phyloP scores from a whole-genome alignment of 495 filamentous ascomycete species.

The Podospora comata region DNA sequence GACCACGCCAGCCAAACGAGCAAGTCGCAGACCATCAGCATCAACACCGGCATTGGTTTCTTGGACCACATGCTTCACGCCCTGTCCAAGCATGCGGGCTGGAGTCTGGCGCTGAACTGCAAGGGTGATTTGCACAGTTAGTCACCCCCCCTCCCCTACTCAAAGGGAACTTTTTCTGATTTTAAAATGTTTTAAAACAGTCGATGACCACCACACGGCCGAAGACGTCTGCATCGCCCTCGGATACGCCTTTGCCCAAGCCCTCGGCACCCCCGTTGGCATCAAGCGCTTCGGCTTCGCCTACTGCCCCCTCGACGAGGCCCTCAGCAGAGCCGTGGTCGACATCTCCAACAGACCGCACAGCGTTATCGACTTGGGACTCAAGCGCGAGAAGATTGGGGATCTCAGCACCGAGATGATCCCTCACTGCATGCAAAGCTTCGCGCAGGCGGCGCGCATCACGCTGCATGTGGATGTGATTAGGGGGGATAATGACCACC shows the following conservation, averaged over 20 bases:
- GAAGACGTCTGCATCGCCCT: constrained; percentile 95
- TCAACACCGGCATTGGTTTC: constrained; percentile 96
- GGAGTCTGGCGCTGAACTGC: constrained; percentile 78
- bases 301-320: constrained; percentile 91
- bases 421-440: constrained; percentile 89
- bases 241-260: constrained; percentile 74
- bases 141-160: constrained; percentile 26
- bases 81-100: constrained; percentile 89
- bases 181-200: constrained; percentile 40
- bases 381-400: constrained; percentile 87
- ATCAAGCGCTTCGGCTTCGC: constrained; percentile 86
- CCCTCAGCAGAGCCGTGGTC: constrained; percentile 87
- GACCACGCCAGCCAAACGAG: constrained; percentile 79
- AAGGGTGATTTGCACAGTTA: constrained; percentile 87
- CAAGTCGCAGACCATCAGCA: constrained; percentile 74
- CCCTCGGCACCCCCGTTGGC: constrained; percentile 71
- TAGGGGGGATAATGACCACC: constrained; percentile 90
- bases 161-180: neutral
- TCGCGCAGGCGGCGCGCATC: constrained; percentile 84
- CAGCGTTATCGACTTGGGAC: constrained; percentile 73
- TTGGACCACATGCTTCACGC: constrained; percentile 99
- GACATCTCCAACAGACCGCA: constrained; percentile 91
- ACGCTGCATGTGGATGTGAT: constrained; percentile 91
- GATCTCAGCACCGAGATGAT: constrained; percentile 95
- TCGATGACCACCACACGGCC: constrained; percentile 97